Base-by-base conservation (phyloP, 495 filamentous ascomycete genomes). In the Aspergillus funiculosus region DNA sequence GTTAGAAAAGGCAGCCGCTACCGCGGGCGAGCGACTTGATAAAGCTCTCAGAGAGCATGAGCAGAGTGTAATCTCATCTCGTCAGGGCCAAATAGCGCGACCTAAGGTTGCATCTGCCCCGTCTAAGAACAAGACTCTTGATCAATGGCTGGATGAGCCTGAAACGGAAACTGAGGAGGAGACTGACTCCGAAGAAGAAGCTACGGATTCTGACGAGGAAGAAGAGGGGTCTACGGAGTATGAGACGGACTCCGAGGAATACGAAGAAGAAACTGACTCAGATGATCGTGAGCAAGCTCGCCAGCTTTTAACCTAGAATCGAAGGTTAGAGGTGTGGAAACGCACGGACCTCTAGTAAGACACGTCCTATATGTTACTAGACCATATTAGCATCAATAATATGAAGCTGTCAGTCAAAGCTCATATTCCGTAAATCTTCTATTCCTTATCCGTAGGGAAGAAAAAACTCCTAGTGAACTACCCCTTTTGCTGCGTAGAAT, bases 61-160 rank as follows among this genome's bases (percentile, higher is more conserved):
- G 39, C 58, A 27, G 48, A 64, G 34, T 24, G 54, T 37, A 11
- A 43, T 54, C 8, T 31, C 57, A 20, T 51, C 50, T 11, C 43
- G 51, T 17, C 46, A 43, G 20, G 48, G 43, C 14, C 57, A 48
- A 22, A 57, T 61, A 22, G 51, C 48, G 8, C 50, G 36, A 5
- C 34, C 35, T 11, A 52, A 10, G 15, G 40, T 31, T 4, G 27
- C 39, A 5, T 43, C 43, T 5, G 46, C 55, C n/a, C 51, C 45
- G 18, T 37, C 54, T 50, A 78, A 72, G 56, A 67, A 57, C 36
- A 95, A 90, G 77, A 83, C 78, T 14, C 68, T 96, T 53, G 85
- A 95, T 69, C 85, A 95, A 61, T 97, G 92, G 88, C 70, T 96
- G 43, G 75, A 74, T 15, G 75, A 76, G 21, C 65, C 69, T 27